Evolutionary conservation across 176 grass and related monocot species (phyloP), one percentile per base, ranked within the genome.

Genomic region (Avena sativa): DNA sequence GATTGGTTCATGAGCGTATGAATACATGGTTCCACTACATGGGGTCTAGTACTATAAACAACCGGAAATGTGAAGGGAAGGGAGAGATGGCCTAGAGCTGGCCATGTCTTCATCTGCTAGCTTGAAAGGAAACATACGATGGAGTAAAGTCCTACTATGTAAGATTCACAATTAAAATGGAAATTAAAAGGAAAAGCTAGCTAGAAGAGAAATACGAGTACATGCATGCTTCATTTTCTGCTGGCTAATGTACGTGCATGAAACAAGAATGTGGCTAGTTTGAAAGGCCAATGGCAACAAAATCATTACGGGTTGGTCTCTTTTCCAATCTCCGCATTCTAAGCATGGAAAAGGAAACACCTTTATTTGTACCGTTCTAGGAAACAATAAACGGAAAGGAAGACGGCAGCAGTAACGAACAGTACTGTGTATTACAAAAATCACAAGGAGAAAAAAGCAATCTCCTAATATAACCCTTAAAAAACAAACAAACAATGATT

Each of bases 331-430:
- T 32, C 2, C 34, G 8, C 51, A 32, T 59, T 64, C 55, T 1
- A 30, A 72, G 44, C 30, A 80, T n/a, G 12, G 23, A 55, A 20
- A 86, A 81, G 12, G 57, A 81, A 44, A 66, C 69, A 80, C 49
- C 49, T 57, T 55, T 25, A 4, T 36, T 43, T 83, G 84, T 83
- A 73, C 86, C 71, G 30, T 62, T 62, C 40, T 46, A 79, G 84
- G 84, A 83, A 90, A 83, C 79, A 90, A 86, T 9, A 25, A 85
- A 59, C 10, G 17, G 59, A 34, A 81, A 67, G 25, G 19, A 81
- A 36, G 68, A 81, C 14, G 3, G 9, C 20, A 30, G 14, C 20
- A 66, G 55, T 67, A 88, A 88, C 62, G 36, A 78, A 57, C 50
- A 58, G 34, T 78, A 38, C 19, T n/a, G 51, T 20, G 9, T 12